A percentile compares a stretch with the other conserved stretches of the same genome.
Conservation (phyloP, 192 early-diverging fungal genomes). For the Endogone sp. region DNA sequence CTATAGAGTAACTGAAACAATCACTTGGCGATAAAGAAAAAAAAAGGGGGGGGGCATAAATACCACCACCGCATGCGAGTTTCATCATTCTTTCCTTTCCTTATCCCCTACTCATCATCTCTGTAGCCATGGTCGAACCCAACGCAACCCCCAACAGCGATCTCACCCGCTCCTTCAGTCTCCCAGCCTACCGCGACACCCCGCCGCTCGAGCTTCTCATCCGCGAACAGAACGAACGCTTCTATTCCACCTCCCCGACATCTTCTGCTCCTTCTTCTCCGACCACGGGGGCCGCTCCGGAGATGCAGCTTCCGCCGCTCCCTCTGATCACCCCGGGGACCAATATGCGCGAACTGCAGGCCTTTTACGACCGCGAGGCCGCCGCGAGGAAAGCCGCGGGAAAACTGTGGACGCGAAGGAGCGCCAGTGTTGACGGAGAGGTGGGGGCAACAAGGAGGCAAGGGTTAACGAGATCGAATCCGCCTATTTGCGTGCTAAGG, state of each 20-base stretch:
- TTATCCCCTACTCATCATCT: neutral
- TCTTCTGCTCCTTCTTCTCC: neutral
- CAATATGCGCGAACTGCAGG: neutral
- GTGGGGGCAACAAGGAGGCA: neutral
- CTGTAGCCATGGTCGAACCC: neutral
- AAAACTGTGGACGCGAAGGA: neutral
- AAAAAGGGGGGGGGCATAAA: no score
- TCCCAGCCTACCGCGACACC: neutral
- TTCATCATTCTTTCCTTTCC: no score
- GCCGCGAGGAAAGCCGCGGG: no score
- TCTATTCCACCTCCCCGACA: neutral
- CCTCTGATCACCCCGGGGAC: neutral
- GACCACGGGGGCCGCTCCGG: neutral
- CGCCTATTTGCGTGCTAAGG: neutral
- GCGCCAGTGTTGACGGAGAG: neutral
- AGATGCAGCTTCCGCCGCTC: neutral
- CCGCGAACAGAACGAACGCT: neutral
- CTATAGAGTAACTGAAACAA: no score
- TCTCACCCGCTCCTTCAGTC: neutral
- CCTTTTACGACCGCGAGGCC: neutral
- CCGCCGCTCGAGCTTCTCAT: neutral
- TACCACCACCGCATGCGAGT: no score
- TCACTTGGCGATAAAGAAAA: no score
- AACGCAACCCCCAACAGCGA: neutral
- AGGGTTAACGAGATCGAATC: neutral